These are phyloP conservation scores for Talaromyces sp. DNA, from an alignment of 2,329 filamentous ascomycete species.

Conservation along the genomic window DNA sequence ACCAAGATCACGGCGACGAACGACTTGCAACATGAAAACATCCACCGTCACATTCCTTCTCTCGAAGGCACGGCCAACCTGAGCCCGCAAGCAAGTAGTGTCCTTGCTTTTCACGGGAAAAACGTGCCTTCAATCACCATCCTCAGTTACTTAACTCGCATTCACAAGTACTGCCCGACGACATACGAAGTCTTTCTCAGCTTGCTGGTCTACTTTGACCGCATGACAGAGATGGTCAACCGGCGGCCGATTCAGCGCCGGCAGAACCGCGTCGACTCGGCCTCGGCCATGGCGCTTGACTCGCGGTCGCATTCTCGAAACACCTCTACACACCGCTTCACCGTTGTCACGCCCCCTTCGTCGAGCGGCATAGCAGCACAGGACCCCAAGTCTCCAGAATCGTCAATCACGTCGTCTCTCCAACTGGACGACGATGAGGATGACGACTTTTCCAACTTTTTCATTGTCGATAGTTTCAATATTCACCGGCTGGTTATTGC, in stretches of 20 bases:
- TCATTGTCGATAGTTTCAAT: slow-evolving; percentile 98
- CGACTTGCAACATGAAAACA: slow-evolving; percentile 84
- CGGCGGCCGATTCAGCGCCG: slow-evolving; percentile 59
- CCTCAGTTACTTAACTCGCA: slow-evolving; percentile 87
- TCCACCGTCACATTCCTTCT: slow-evolving; percentile 68
- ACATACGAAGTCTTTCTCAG: slow-evolving; percentile 98
- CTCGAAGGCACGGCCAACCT: slow-evolving; percentile 56
- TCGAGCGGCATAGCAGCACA: slow-evolving; percentile 30
- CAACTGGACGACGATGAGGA: slow-evolving; percentile 41
- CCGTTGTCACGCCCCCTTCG: slow-evolving; percentile 33
- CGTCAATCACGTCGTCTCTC: slow-evolving; percentile 29
- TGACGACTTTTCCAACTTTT: slow-evolving; percentile 62
- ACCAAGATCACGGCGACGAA: slow-evolving; percentile 98
- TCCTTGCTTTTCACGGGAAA: slow-evolving; percentile 95
- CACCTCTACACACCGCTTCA: slow-evolving; percentile 18
- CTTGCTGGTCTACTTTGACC: slow-evolving; percentile 92
- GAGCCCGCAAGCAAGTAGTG: slow-evolving; percentile 62
- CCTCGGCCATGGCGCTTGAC: slow-evolving; percentile 9
- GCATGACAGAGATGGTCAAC: slow-evolving; percentile 96
- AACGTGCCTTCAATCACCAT: slow-evolving; percentile 98
- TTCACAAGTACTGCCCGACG: slow-evolving; percentile 98
- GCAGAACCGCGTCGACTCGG: slow-evolving; percentile 40
- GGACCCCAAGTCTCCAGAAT: slow-evolving; percentile 25
- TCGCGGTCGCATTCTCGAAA: slow-evolving; percentile 2
- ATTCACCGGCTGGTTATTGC: slow-evolving; percentile 96